These are phyloP conservation scores for Phytophthora crassamura DNA, from an alignment of 352 stramenopile species.

Conservation along the genomic window DNA sequence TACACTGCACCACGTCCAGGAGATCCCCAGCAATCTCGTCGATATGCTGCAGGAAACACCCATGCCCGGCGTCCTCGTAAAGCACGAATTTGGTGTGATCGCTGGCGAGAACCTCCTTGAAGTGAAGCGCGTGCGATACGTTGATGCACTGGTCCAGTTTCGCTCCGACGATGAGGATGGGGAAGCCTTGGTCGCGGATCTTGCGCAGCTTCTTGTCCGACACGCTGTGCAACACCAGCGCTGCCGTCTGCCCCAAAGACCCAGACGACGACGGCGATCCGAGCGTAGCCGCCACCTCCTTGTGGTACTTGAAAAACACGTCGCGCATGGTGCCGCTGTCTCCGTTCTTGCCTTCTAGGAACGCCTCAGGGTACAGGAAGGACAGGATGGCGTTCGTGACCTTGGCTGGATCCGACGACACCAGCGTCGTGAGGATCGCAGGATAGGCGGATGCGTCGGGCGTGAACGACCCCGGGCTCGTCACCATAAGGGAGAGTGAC, in stretches of 20 bases:
- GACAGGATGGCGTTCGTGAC: conserved; percentile 60
- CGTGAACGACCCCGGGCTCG: conserved; percentile 60
- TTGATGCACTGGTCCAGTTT: conserved; percentile 44
- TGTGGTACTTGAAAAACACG: conserved; percentile 56
- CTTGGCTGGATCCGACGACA: conserved; percentile 41
- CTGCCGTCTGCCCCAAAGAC: conserved; percentile 41
- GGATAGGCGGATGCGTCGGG: conserved; percentile 37
- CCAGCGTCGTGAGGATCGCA: conserved; percentile 47
- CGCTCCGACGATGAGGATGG: conserved; percentile 53
- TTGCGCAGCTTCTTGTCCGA: conserved; percentile 42
- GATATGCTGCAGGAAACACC: conserved; percentile 51
- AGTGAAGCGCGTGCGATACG: conserved; percentile 42
- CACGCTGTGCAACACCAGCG: conserved; percentile 39
- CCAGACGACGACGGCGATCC: conserved; percentile 26
- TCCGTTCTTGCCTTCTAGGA: conserved; percentile 41
- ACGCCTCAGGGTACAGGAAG: conserved; percentile 60
- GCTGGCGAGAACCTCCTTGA: conserved; percentile 37
- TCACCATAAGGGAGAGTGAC: conserved; percentile 70
- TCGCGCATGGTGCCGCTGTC: conserved; percentile 46
- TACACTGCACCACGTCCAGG: conserved; percentile 27
- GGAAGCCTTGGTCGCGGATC: conserved; percentile 49
- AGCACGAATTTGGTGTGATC: conserved; percentile 50
- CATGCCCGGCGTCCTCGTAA: conserved; percentile 53
- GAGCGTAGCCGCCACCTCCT: conserved; percentile 34
- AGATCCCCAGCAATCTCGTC: conserved; percentile 48